Base-by-base conservation (phyloP, 2,329 filamentous ascomycete species). In the Sporothrix phasma region DNA sequence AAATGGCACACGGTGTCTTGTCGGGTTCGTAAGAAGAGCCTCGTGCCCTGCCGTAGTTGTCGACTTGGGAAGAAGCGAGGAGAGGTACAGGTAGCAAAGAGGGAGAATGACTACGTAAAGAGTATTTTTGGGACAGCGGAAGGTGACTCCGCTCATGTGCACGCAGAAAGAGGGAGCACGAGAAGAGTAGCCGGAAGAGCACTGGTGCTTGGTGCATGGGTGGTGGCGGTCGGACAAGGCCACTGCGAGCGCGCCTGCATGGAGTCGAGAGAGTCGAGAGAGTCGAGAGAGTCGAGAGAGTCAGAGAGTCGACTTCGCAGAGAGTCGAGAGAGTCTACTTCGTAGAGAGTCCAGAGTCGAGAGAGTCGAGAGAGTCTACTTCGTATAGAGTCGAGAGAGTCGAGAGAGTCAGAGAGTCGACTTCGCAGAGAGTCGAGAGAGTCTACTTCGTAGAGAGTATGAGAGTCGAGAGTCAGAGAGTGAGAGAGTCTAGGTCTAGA, bases 61-160 rank as follows among this genome's bases (percentile, higher is more conserved):
- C 54, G 62, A 61, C 29, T n/a, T 26, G 10, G 62, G 62, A 59
- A 51, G 54, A 19, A 34, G n/a, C n/a, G n/a, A 43, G 17, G 56
- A 61, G 17, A 24, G 17, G 43, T n/a, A 37, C 13, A 17, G 43
- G 29, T 22, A 39, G 39, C 19, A 13, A 37, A 64, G 15, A 22
- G 43, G 15, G 51, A 39, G 43, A 17, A 46, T n/a, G 37, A 19
- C 53, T 19, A 31, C 17, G 24, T 4, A 45, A 43, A 26, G 37
- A 19, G 15, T 59, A 24, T 39, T 56, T 39, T 56, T n/a, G n/a
- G n/a, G n/a, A n/a, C n/a, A n/a, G n/a, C n/a, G 56, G 3, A 24
- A 10, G 17, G 26, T 53, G 29, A 49, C 22, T 47, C 26, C 39
- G 51, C n/a, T n/a, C 15, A 11, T 39, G 51, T 39, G 51, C 31